Conservation (phyloP, 768 basidiomycete species). For the Suillus ampliporus region DNA sequence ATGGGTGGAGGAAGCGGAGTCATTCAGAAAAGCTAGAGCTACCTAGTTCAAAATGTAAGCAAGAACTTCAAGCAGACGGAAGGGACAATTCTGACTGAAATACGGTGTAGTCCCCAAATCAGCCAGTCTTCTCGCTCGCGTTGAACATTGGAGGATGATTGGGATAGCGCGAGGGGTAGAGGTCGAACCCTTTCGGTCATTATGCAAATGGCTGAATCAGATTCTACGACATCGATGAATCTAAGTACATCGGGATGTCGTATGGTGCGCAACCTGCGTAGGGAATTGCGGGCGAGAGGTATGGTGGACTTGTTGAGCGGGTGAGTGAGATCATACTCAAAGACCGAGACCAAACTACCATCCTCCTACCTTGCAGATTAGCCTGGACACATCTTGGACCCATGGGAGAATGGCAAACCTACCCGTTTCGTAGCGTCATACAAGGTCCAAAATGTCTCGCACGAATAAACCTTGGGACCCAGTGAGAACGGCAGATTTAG, state of each 20-base stretch:
- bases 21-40: slow-evolving; percentile 89
- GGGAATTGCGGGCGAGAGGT: slow-evolving; percentile 84
- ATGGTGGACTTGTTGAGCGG: slow-evolving; percentile 61
- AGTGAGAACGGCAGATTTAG: slow-evolving; percentile 88
- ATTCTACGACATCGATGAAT: slow-evolving; percentile 92
- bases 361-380: slow-evolving; percentile 71
- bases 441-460: slow-evolving; percentile 81
- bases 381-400: slow-evolving; percentile 21
- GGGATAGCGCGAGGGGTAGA: slow-evolving; percentile 61
- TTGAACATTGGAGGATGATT: slow-evolving; percentile 64
- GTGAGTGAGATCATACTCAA: slow-evolving; percentile 85
- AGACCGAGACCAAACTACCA: slow-evolving; percentile 82
- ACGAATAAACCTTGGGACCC: slow-evolving; percentile 70
- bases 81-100: slow-evolving; percentile 59
- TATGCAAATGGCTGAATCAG: slow-evolving; percentile 85
- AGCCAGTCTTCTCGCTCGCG: slow-evolving; percentile 86
- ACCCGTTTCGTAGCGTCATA: slow-evolving; percentile 92
- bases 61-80: slow-evolving; percentile 34
- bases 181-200: slow-evolving; percentile 95
- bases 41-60: slow-evolving; percentile 52
- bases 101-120: slow-evolving; percentile 90
- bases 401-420: slow-evolving; percentile 22
- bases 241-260: slow-evolving; percentile 97
- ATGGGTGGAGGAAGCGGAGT: slow-evolving; percentile 80
- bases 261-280: slow-evolving; percentile 87